Conservation (phyloP, 2,329 filamentous ascomycete species). For the Fusarium austroafricanum region DNA sequence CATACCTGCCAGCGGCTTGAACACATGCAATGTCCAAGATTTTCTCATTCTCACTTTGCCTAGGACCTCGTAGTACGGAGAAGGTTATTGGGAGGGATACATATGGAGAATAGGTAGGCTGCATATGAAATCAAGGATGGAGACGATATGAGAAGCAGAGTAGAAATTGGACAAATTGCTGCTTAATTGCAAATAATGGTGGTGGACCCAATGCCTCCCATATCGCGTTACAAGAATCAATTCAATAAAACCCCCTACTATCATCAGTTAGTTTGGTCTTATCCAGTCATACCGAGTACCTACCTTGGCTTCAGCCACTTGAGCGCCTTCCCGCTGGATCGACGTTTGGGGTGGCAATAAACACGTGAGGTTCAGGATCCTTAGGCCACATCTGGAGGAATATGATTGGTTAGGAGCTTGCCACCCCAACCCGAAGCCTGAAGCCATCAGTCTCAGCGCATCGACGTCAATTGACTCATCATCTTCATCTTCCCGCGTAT, state of each 20-base stretch:
- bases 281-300: neutral
- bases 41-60: conserved; percentile 8
- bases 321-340: neutral
- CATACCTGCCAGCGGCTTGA: neutral
- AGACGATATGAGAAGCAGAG: conserved; percentile 8
- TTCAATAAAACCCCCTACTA: neutral
- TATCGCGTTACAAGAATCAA: neutral
- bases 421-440: conserved; percentile 17
- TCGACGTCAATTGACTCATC: conserved; percentile 34
- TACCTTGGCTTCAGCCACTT: neutral
- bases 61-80: neutral
- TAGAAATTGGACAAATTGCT: conserved; percentile 23
- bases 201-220: neutral
- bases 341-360: conserved; percentile 5
- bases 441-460: conserved; percentile 12
- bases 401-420: conserved; percentile 23
- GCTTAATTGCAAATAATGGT: neutral
- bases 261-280: neutral
- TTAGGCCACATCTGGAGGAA: neutral
- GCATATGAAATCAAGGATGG: conserved; percentile 10
- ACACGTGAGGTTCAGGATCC: conserved; percentile 3
- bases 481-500: neutral
- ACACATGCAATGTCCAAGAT: neutral
- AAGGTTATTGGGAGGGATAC: neutral
- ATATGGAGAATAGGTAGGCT: neutral